A percentile compares a stretch with the other conserved stretches of the same genome.
Evolutionary conservation across 345 rosid species (phyloP).

Genomic region (Triadica sebifera): DNA sequence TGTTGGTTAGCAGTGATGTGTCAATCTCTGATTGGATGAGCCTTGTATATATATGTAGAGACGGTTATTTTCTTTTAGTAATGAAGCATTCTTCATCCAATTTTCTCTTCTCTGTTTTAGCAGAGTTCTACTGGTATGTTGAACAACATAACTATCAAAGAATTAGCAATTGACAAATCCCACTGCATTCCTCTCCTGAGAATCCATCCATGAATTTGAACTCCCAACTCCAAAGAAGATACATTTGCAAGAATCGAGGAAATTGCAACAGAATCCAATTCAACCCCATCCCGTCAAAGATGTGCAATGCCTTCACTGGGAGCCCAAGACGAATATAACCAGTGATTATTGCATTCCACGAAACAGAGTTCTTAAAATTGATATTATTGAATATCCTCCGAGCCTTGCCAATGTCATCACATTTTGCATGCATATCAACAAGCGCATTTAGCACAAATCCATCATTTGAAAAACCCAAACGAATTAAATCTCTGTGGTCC

Average conservation of each 20-base stretch:
- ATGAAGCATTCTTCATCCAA: no score
- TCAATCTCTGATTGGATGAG: no score
- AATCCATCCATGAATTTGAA: conserved; percentile 75
- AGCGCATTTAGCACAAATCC: conserved; percentile 70
- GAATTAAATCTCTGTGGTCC: conserved; percentile 66
- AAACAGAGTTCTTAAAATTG: conserved; percentile 47
- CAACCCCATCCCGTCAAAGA: conserved; percentile 53
- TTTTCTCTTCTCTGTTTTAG: no score
- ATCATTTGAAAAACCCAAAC: conserved; percentile 63
- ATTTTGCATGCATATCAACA: conserved; percentile 86
- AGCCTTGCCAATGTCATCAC: conserved; percentile 82
- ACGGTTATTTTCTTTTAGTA: no score
- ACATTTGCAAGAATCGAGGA: conserved; percentile 55
- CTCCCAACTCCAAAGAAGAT: conserved; percentile 41
- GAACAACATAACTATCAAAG: conserved; percentile 46
- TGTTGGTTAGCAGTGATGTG: no score
- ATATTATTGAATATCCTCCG: conserved; percentile 65
- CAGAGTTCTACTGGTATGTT: no score
- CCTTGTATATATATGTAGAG: no score
- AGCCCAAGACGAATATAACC: conserved; percentile 65
- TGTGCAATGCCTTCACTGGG: conserved; percentile 44
- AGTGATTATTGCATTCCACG: conserved; percentile 79
- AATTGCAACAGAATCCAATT: conserved; percentile 69
- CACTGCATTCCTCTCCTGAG: conserved; percentile 57
- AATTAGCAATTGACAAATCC: conserved; percentile 56